Evolutionary conservation across 2,329 filamentous ascomycete species (phyloP), one percentile per base, ranked within the genome.

Genomic region (Albifimbria verrucaria): DNA sequence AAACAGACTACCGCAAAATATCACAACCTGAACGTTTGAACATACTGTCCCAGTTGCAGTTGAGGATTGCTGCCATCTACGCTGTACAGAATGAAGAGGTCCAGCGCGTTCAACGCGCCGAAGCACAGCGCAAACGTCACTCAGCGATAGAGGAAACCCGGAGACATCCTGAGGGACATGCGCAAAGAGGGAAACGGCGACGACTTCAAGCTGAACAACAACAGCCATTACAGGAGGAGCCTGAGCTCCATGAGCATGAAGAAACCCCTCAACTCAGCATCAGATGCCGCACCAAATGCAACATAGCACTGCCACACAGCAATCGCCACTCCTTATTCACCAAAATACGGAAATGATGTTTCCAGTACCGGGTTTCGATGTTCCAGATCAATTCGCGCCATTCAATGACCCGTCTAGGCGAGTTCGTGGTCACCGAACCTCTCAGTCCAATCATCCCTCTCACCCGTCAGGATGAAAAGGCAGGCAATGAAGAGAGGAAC

Each of bases 31-130:
- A 76, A 9, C 69, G 73, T 6, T 53, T 75, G 3, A 67, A 67
- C 18, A 65, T 66, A 10, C 61, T 76, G 1, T 69, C 73, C 5
- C 70, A 73, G 52, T 55, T 76, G 18, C 73, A 76, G 52, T 64
- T 76, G 12, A 64, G 73, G 15, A 67, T 76, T 21, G 73, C 73
- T 7, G 73, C 73, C 44, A 73, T 76, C 12, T 76, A 75, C 50
- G 73, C 73, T 11, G 65, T 76, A 2, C 72, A 76, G 47, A 76
- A 75, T 54, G 73, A 76, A 55, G 73, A 75, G 41, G 55, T 70
- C 48, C 73, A 76, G 56, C 67, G 73, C 11, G 69, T 72, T 48
- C 63, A 65, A 49, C 65, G 73, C 18, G 68, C 70, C 48, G 71
- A 73, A 9, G 65, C 65, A 72, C 3, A 70, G 74, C 52, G 64